Evolutionary conservation across 2,329 filamentous ascomycete species (phyloP), one percentile per base, ranked within the genome.

Genomic region (Aspergillus persii): DNA sequence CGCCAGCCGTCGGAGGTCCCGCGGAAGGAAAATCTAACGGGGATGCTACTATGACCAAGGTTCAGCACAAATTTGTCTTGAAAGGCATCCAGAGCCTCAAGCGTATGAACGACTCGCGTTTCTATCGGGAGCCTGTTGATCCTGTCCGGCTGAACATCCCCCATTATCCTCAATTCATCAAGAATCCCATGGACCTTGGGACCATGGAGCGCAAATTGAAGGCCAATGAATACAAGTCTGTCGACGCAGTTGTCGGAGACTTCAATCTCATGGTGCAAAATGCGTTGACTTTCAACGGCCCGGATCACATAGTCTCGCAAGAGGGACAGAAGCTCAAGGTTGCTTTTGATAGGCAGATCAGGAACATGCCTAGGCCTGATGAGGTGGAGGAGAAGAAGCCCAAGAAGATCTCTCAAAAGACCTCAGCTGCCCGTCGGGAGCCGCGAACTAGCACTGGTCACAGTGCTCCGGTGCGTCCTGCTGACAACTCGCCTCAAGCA

Each of bases 171-270:
- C 79, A 84, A 1, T 81, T 89, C 39, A 87, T 98, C 66, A 84
- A 87, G 41, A 83, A 88, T 31, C 93, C 93, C 0, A 93, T 96
- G 81, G 94, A 98, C 74, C 83, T 99, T 41, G 82, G 84, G 44
- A 89, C 89, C 8, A 90, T 99, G 69, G 94, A 98, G 71, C 81
- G 83, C 54, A 93, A 90, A 65, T 76, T 98, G 39, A 91, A 91
- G 69, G 83, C 86, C 31, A 83, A 85, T 54, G 77, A 82, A 51
- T 98, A 97, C 73, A 69, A 76, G 8, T 86, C 84, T 5, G 82
- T 92, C n/a, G 85, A 88, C 53, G 86, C 86, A 4, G 89, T 96
- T 71, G 86, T 88, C 66, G 80, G 82, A 50, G 92, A 96, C 68
- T 83, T 97, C 54, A 79, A 87, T 33, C 81, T 92, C 56, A 89